Base-by-base conservation (phyloP, 331 rosid species). In the Malus hybrid region DNA sequence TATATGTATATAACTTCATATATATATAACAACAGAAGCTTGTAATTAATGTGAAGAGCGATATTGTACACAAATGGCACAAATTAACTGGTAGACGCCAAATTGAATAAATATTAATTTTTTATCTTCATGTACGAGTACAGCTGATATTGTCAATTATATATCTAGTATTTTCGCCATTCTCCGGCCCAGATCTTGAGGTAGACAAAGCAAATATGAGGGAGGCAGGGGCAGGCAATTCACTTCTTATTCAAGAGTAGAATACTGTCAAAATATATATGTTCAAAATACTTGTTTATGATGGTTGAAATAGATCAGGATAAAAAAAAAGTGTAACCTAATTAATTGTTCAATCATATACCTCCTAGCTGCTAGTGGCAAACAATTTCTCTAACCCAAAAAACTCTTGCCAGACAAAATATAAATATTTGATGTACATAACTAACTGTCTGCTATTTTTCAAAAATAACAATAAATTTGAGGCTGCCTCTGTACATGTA, bases 381-480 rank as follows among this genome's bases (percentile, higher is more conserved):
- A 68, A 67, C 75, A 73, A 68, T 27, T 67, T 32, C 71, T 42
- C 79, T 64, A 68, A 54, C 64, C 79, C 81, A 50, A 39, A 48
- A 80, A 81, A 24, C 34, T 62, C 69, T 52, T 81, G 56, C 19
- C 60, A 54, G 83, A 78, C 83, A 71, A 70, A 50, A 69, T 56
- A 69, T 46, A 66, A 64, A 5, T 34, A 9, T 46, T 72, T 55
- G 70, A 56, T 72, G 69, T 57, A 56, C 63, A 62, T 76, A 10
- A 62, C 67, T 62, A 27, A 15, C 59, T 77, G 79, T 65, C 76
- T 20, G n/a, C 64, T 31, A 42, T 44, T 11, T 73, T 54, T 24
- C 3, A 32, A 64, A 29, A 64, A 32, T 11, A 64, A 31, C 6
- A 7, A 64, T 14, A 64, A 50, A 31, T 64, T 15, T 61, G 34